A percentile compares a stretch with the other conserved stretches of the same genome.
Conservation (phyloP, 306 rosid genomes). For the Corylus heterophylla region DNA sequence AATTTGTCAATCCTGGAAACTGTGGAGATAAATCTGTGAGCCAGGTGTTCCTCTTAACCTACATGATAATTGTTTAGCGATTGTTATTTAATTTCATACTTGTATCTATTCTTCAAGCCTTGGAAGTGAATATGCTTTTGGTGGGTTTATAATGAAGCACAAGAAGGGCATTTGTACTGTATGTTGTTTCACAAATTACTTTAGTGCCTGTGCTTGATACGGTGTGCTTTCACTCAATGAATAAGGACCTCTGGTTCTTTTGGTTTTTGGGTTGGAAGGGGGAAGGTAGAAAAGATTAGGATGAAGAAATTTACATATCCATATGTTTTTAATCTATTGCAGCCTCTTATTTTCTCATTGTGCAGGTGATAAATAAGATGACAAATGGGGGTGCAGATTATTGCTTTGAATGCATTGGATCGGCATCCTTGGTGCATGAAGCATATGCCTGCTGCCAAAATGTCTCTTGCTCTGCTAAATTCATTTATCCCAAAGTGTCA, state of each 20-base stretch:
- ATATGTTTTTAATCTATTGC: neutral
- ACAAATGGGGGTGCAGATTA: slow-evolving; percentile 79
- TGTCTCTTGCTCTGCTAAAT: slow-evolving; percentile 33
- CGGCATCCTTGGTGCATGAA: slow-evolving; percentile 63
- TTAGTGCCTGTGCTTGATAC: neutral
- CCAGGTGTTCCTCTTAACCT: slow-evolving; percentile 48
- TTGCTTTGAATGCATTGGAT: slow-evolving; percentile 88
- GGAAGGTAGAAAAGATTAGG: neutral
- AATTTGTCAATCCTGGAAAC: slow-evolving; percentile 48
- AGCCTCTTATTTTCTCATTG: neutral
- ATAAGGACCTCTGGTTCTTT: neutral
- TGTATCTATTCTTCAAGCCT: neutral
- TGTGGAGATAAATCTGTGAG: slow-evolving; percentile 60
- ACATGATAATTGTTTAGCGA: too few species aligned
- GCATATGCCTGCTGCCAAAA: slow-evolving; percentile 74
- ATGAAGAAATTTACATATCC: neutral
- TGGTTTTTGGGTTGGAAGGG: neutral
- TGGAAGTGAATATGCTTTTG: neutral
- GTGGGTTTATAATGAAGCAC: neutral
- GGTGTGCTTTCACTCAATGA: too few species aligned
- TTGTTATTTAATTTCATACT: neutral
- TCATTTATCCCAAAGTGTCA: too few species aligned
- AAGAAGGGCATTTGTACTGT: too few species aligned
- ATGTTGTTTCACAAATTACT: neutral
- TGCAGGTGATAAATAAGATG: slow-evolving; percentile 61